Evolutionary conservation across 768 basidiomycete species (phyloP).

Genomic region (Serendipita sp.): DNA sequence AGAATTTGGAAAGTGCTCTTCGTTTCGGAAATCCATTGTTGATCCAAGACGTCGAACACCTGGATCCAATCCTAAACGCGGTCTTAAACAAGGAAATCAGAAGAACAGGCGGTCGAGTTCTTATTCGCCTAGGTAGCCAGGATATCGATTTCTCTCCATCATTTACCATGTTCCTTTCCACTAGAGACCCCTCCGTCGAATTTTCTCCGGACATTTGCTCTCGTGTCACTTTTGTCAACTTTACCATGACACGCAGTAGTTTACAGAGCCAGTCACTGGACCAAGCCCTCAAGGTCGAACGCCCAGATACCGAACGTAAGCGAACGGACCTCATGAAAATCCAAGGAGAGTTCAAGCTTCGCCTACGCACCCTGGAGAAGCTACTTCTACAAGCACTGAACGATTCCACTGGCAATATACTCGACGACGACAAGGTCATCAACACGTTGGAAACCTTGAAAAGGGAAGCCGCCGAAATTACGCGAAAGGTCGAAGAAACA

Average conservation of each 20-base stretch:
- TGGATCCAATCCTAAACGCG: constrained; percentile 94
- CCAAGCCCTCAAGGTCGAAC: constrained; percentile 90
- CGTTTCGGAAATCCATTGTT: constrained; percentile 95
- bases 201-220: constrained; percentile 98
- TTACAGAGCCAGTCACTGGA: constrained; percentile 96
- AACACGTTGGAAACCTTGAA: constrained; percentile 91
- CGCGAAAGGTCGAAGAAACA: constrained; percentile 89
- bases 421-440: constrained; percentile 98
- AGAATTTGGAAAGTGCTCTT: constrained; percentile 94
- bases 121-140: constrained; percentile 91
- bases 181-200: constrained; percentile 90
- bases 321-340: constrained; percentile 94
- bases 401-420: constrained; percentile 90
- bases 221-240: constrained; percentile 89
- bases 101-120: constrained; percentile 89
- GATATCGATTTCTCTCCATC: constrained; percentile 99
- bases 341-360: constrained; percentile 92
- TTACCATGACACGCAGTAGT: constrained; percentile 97
- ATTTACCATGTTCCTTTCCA: constrained; percentile 99
- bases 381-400: constrained; percentile 87
- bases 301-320: constrained; percentile 91
- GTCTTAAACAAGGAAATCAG: constrained; percentile 95
- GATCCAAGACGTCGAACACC: constrained; percentile 94
- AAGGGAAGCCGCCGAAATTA: constrained; percentile 90
- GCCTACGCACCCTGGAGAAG: constrained; percentile 83